Conservation (phyloP, 306 rosid species). For the Cicer yamashitae region DNA sequence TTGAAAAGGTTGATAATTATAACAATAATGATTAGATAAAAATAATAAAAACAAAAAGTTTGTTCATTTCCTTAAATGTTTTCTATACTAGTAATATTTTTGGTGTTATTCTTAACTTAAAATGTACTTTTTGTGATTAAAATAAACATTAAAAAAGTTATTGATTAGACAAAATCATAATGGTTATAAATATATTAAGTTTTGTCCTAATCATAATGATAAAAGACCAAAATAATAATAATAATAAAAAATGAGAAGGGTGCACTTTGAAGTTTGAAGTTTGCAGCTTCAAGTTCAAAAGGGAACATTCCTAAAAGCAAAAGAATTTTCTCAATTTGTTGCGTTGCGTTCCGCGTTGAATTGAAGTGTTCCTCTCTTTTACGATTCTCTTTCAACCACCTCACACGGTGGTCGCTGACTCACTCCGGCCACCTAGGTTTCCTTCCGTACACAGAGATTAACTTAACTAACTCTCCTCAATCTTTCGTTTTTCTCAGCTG, state of each 20-base stretch:
- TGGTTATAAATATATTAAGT: too few relatives aligned
- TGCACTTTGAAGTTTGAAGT: conserved; percentile 4
- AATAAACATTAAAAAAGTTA: too few relatives aligned
- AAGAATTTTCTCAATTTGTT: conserved; percentile 23
- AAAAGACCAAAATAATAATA: too few relatives aligned
- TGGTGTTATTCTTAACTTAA: too few relatives aligned
- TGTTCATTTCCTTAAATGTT: too few relatives aligned
- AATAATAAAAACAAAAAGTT: too few relatives aligned
- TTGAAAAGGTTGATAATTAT: too few relatives aligned
- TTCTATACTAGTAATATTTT: too few relatives aligned
- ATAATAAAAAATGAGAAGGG: not conserved
- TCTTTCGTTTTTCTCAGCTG: conserved; percentile 38
- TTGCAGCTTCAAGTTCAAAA: conserved; percentile 9
- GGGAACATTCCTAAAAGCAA: conserved; percentile 11
- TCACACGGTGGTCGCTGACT: conserved; percentile 43
- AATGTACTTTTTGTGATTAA: too few relatives aligned
- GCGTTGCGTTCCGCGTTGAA: conserved; percentile 7
- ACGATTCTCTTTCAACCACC: conserved; percentile 22
- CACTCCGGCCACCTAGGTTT: conserved; percentile 27
- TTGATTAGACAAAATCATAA: too few relatives aligned
- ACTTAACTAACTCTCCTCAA: not conserved
- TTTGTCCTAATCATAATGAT: too few relatives aligned
- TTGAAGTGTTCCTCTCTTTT: not conserved
- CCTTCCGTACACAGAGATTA: not conserved
- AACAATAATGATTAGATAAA: too few relatives aligned